Evolutionary conservation across 2,329 filamentous ascomycete species (phyloP), one percentile per base, ranked within the genome.

Genomic region (Nothopassalora personata): DNA sequence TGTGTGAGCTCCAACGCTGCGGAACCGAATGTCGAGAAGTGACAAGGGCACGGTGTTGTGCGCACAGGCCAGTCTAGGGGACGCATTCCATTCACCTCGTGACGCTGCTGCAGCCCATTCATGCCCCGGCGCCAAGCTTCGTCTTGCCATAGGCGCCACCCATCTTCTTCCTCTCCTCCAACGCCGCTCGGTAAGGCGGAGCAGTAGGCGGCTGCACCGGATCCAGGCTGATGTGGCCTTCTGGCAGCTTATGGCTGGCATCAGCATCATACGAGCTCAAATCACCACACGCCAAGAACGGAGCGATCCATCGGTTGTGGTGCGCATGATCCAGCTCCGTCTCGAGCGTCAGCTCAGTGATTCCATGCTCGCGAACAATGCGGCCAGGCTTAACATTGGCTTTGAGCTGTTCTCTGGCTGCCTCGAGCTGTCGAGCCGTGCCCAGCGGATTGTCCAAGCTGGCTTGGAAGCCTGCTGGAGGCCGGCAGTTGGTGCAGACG

Each of bases 211-310:
- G 93, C 73, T 97, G 94, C 33, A 99, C 84, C 0, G 94, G 94
- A 72, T 97, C 91, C 52, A 97, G 81, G 66, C 88, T 92, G 54
- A 95, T 83, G 70, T 95, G 85, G 65, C 91, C 89, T 60, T 92
- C 88, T 0, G 94, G 92, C 18, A 99, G 80, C 66, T 89, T 84
- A 75, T 97, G 97, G 4, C 92, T 94, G 4, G 94, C 93, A 79
- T 99, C 94, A 0, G 93, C 91, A 77, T 99, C 94, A 77, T 92
- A 99, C 10, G 90, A 87, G 27, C 91, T 95, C 55, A 99, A 81
- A 75, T 99, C 94, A 49, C 94, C 94, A 73, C 94, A 99, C n/a
- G 94, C 92, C 68, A 99, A 83, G 72, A 99, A 99, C 0, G 93
- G 91, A 3, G 92, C 91, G 67, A 97, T 93, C 91, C 93, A 97